These are phyloP conservation scores for Hondaea fermentalgiana DNA, from an alignment of 108 stramenopile genomes.

Conservation along the genomic window DNA sequence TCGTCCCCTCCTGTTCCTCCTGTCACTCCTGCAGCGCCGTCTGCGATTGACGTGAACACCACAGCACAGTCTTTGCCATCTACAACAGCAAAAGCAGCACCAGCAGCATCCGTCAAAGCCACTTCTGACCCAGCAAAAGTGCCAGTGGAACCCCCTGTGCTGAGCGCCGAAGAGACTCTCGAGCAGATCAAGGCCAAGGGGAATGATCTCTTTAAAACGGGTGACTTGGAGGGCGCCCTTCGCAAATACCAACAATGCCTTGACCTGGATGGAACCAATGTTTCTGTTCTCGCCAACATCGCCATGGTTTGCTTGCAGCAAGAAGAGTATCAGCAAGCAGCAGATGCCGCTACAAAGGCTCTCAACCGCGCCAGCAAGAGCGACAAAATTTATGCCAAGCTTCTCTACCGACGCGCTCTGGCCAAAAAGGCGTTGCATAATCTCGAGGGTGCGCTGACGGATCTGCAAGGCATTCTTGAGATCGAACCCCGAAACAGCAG, in stretches of 20 bases:
- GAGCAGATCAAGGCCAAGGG: not conserved
- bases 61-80: not conserved
- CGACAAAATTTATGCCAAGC: not conserved
- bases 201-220: not conserved
- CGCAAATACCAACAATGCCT: not conserved
- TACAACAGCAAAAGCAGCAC: not conserved
- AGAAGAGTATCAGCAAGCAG: not conserved
- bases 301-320: constrained; percentile 4
- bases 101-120: not conserved
- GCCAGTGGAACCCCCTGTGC: too few relatives aligned
- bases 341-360: not conserved
- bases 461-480: not conserved
- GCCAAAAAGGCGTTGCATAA: not conserved
- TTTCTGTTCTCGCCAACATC: not conserved
- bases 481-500: not conserved
- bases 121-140: too few relatives aligned
- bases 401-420: not conserved
- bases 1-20: not conserved
- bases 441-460: not conserved
- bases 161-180: not conserved
- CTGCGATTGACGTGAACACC: not conserved
- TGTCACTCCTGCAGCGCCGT: not conserved
- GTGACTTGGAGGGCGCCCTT: not conserved
- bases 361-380: not conserved
- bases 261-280: not conserved